Evolutionary conservation across 306 rosid genomes (phyloP), one percentile per base, ranked within the genome.

Genomic region (Fragaria ananassa): DNA sequence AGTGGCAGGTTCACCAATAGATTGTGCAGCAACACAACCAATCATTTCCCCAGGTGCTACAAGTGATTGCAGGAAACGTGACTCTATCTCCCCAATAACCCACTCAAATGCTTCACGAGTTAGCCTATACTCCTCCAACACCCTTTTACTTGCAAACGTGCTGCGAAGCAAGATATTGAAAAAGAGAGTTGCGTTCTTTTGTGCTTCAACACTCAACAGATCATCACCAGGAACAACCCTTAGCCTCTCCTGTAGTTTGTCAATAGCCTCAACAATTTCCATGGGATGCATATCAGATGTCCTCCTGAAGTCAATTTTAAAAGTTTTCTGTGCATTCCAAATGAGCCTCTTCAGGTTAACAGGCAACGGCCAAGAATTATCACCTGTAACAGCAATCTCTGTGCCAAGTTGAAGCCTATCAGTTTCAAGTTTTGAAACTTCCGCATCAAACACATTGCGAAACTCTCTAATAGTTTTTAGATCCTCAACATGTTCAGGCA

Each of bases 21-120:
- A 95, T 70, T 95, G 99, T 47, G 99, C 99, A 67, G 99, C 99
- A 46, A 95, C 96, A 65, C 97, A 92, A 60, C 99, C 99, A 82
- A 95, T 95, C 99, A 95, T 95, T 85, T 95, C 99, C 8, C 99
- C 99, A 47, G 97, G 96, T 34, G 97, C 99, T 44, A 95, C 99
- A 66, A 92, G 96, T 12, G 99, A 95, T 81, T 95, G 99, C 77
- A 95, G 84, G 84, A 95, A 95, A 76, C 97, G 91, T 47, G 99
- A 89, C 80, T 95, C 99, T 80, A 95, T 92, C 83, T 92, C 99
- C 57, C 99, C 99, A 71, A 91, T 89, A 82, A 95, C 90, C 99
- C 99, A 95, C 76, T 95, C 97, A 37, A 95, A 92, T 81, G 97
- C 99, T 86, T 95, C 99, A 53, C 99, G 96, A 74, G 99, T 92